Percentiles rank a stretch among this genome's conserved stretches.
Conservation (phyloP, 495 filamentous ascomycete genomes). For the Lasiosphaeria miniovina region DNA sequence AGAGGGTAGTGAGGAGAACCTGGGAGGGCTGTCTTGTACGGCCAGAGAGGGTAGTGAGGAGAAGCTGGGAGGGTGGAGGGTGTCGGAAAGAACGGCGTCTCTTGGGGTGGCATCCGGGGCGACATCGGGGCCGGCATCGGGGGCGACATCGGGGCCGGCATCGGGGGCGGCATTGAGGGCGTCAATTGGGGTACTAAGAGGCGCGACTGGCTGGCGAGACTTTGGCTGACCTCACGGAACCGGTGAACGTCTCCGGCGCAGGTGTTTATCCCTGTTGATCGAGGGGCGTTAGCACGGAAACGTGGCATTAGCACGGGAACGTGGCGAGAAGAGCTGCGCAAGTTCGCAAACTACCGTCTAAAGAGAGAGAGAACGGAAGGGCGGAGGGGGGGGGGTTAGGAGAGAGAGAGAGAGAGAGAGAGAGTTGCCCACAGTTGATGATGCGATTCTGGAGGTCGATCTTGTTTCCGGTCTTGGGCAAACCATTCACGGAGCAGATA, state of each 20-base stretch:
- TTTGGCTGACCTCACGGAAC: slow-evolving; percentile 25
- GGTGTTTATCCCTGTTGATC: slow-evolving; percentile 21
- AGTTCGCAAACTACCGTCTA: too few species aligned
- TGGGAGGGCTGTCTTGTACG: too few species aligned
- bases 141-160: too few species aligned
- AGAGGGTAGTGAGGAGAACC: too few species aligned
- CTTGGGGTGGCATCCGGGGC: too few species aligned
- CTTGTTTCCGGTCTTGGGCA: slow-evolving; percentile 78
- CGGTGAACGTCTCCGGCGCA: slow-evolving; percentile 18
- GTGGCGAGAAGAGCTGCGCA: not conserved
- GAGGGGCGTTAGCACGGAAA: too few species aligned
- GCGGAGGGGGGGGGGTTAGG: slow-evolving; percentile 4
- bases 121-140: too few species aligned
- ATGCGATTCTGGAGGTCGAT: slow-evolving; percentile 72
- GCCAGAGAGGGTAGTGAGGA: slow-evolving; percentile 18
- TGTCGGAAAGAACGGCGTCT: slow-evolving; percentile 11
- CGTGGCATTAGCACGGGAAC: not conserved
- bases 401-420: too few species aligned
- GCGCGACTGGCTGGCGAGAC: slow-evolving; percentile 11
- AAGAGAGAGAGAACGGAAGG: not conserved
- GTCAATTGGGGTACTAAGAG: not conserved
- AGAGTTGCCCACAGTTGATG: slow-evolving; percentile 54
- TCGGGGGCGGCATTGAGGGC: slow-evolving; percentile 4
- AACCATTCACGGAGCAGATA: slow-evolving; percentile 66
- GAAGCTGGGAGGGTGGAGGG: not conserved